phyloP scores from a whole-genome alignment of 306 rosid species.

The Cucurbita ficifolia region DNA sequence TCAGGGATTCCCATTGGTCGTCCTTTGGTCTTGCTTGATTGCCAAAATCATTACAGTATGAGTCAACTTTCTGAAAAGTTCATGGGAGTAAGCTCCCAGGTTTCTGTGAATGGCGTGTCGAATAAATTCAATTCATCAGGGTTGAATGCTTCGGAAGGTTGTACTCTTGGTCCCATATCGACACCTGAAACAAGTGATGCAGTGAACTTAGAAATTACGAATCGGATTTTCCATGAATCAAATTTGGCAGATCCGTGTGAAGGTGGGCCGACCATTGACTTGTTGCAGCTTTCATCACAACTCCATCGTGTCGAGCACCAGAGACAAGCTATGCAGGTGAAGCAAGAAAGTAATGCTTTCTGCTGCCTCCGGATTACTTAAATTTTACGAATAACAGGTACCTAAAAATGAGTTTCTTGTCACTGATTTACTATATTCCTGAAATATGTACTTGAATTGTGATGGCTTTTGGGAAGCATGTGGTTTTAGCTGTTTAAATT shows the following conservation, averaged over 20 bases:
- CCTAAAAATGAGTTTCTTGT: not conserved
- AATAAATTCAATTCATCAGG: constrained; percentile 30
- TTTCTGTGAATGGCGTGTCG: constrained; percentile 29
- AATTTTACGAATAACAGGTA: not conserved
- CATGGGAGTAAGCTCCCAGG: constrained; percentile 38
- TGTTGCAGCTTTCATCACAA: constrained; percentile 75
- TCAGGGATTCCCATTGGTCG: constrained; percentile 44
- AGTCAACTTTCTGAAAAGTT: constrained; percentile 36
- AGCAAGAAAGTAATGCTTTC: constrained; percentile 43
- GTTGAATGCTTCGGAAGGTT: constrained; percentile 31
- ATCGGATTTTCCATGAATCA: constrained; percentile 43
- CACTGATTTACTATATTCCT: not conserved
- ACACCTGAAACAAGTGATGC: constrained; percentile 31
- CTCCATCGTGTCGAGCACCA: constrained; percentile 76
- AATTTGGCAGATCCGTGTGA: constrained; percentile 28
- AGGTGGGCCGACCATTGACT: constrained; percentile 52
- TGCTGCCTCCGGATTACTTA: constrained; percentile 43
- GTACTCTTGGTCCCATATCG: constrained; percentile 28
- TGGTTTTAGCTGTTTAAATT: not conserved
- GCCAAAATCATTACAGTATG: constrained; percentile 34
- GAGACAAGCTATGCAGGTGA: constrained; percentile 42
- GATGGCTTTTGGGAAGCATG: not conserved
- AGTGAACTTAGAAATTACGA: constrained; percentile 35
- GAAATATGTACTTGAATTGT: not conserved
- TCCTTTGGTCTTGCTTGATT: constrained; percentile 34